phyloP scores from a whole-genome alignment of 352 stramenopile species.

The Phytophthora chlamydospora region DNA sequence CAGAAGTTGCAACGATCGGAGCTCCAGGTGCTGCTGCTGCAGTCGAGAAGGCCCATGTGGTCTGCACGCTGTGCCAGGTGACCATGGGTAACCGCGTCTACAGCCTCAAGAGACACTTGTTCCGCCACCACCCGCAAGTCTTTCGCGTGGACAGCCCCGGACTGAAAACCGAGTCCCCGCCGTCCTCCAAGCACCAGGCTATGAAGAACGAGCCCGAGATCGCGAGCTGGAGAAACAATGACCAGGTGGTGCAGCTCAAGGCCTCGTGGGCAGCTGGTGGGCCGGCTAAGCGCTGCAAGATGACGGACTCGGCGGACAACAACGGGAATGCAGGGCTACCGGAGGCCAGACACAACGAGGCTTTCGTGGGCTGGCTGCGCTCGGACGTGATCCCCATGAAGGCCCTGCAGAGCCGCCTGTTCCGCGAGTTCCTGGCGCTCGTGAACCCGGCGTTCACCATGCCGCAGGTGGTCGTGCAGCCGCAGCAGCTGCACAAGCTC shows the following conservation, averaged over 20 bases:
- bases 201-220: constrained; percentile 28
- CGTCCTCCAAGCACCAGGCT: constrained; percentile 15
- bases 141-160: constrained; percentile 40
- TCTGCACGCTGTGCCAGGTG: constrained; percentile 56
- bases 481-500: constrained; percentile 37
- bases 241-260: constrained; percentile 34
- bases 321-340: not conserved
- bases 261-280: constrained; percentile 14
- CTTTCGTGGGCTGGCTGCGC: constrained; percentile 50
- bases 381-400: constrained; percentile 57
- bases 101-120: constrained; percentile 57
- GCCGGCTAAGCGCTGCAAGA: constrained; percentile 32
- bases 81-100: constrained; percentile 52
- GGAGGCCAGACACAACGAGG: constrained; percentile 33
- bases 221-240: constrained; percentile 5
- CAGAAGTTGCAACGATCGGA: not conserved
- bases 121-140: constrained; percentile 50
- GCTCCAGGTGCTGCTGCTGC: not conserved
- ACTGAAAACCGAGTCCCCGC: constrained; percentile 20
- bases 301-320: constrained; percentile 14
- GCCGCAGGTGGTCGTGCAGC: constrained; percentile 42
- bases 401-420: constrained; percentile 41
- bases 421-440: constrained; percentile 42
- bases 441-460: constrained; percentile 51
- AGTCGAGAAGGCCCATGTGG: constrained; percentile 36